phyloP scores from a whole-genome alignment of 208 protist genomes.

The Leishmania turanica region DNA sequence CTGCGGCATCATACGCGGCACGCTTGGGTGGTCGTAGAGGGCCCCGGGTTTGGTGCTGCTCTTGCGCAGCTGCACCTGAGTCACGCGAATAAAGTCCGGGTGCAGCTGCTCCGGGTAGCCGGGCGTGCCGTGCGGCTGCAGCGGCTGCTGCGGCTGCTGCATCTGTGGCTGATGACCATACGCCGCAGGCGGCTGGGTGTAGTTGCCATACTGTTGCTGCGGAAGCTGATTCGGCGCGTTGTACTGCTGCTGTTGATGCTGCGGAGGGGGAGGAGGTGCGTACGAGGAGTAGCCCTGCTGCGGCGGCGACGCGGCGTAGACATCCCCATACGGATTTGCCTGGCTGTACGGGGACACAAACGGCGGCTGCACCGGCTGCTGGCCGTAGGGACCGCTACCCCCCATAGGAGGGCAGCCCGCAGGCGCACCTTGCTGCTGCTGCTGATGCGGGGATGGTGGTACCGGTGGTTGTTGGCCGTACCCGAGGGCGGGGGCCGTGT shows the following conservation, averaged over 20 bases:
- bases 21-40: slow-evolving; percentile 59
- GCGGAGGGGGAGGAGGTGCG: not conserved
- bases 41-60: slow-evolving; percentile 22
- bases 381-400: slow-evolving; percentile 3
- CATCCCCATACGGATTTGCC: slow-evolving; percentile 15
- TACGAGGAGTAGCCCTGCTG: slow-evolving; percentile 11
- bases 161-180: slow-evolving; percentile 18
- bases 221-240: not conserved
- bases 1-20: slow-evolving; percentile 70
- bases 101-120: slow-evolving; percentile 16
- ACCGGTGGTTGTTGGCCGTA: slow-evolving; percentile 11
- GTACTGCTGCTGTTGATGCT: slow-evolving; percentile 22
- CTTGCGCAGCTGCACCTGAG: slow-evolving; percentile 20
- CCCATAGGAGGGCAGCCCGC: slow-evolving; percentile 10
- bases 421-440: not conserved
- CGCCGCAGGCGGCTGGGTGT: not conserved
- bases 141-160: slow-evolving; percentile 7
- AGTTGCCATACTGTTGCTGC: slow-evolving; percentile 1
- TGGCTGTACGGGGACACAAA: slow-evolving; percentile 23
- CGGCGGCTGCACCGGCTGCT: slow-evolving; percentile 13
- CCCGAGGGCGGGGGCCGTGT: slow-evolving; percentile 9
- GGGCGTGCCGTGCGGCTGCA: not conserved
- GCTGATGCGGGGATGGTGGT: slow-evolving; percentile 3
- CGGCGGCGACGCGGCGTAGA: slow-evolving; percentile 10
- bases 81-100: slow-evolving; percentile 29